Evolutionary conservation across 2,329 filamentous ascomycete species (phyloP), one percentile per base, ranked within the genome.

Genomic region (Trichothecium roseum): DNA sequence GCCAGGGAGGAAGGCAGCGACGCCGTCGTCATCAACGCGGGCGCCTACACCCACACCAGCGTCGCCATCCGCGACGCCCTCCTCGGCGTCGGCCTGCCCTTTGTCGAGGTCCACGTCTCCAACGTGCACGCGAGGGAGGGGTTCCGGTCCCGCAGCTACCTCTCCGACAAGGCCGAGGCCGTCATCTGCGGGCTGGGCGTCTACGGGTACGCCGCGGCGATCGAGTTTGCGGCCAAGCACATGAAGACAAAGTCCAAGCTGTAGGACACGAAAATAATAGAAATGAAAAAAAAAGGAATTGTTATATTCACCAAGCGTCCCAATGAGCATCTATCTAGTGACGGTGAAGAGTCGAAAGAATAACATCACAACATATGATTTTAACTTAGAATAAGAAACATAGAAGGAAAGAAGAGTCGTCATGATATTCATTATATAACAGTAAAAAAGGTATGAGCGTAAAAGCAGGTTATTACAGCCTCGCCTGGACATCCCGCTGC

Each of bases 41-140:
- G 75, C 3, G 84, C 72, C 0, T 77, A 78, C 46, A 87, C 83
- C 1, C 84, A 89, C 55, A 86, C 82, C 1, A 82, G 74, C 48
- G 78, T 88, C 1, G 81, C 78, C 1, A 66, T 88, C 39, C 66
- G 84, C n/a, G 84, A 88, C 54, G 82, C 84, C 0, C 58, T 88
- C 18, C 54, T 78, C 0, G 81, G 74, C 4, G 77, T 84, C 0
- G 65, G 64, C 6, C 75, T 86, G 16, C 83, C 82, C 0, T 88
- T 87, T 47, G 64, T 88, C 32, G 84, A 89, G 59, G 56, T 86
- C n/a, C 83, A 88, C 53, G 69, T 87, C 24, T 78, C 68, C 37
- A 88, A 88, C 53, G 72, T 87, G 2, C 81, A 88, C 54, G 70
- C 74, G 20, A 58, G 84, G 8, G 84, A 88, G 59, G 48, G 64